phyloP scores from a whole-genome alignment of 768 basidiomycete species.

The Mycena sanguinolenta region DNA sequence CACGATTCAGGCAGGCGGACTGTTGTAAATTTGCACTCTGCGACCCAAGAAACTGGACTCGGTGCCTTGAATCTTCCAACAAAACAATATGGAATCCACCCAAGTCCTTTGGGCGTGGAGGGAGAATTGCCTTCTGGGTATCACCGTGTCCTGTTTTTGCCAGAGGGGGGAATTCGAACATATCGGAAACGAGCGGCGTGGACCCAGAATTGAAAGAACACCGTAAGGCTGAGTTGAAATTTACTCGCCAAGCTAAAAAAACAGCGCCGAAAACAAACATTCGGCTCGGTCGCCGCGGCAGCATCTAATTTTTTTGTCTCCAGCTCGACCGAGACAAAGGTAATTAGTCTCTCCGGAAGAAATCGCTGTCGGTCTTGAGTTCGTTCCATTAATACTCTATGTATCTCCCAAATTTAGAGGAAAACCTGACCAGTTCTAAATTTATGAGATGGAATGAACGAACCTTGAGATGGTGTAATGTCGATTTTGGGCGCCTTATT shows the following conservation, averaged over 20 bases:
- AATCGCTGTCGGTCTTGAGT: no score
- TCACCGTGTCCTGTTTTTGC: not conserved
- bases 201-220: not conserved
- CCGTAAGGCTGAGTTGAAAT: constrained; percentile 1
- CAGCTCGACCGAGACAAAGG: no score
- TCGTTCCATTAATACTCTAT: no score
- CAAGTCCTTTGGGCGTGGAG: constrained; percentile 8
- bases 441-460: no score
- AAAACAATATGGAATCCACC: not conserved
- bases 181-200: not conserved
- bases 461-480: no score
- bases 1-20: not conserved
- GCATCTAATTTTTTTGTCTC: no score
- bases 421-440: no score
- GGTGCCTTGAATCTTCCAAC: not conserved
- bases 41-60: constrained; percentile 4
- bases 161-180: constrained; percentile 1
- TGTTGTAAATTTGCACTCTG: not conserved
- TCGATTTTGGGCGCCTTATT: not conserved
- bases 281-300: no score
- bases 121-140: not conserved
- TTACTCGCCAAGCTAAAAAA: not conserved
- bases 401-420: no score
- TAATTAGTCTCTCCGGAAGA: no score
- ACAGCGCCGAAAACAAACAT: no score